Conservation (phyloP, 2,329 filamentous ascomycete genomes). For the Triangularia verruculosa region DNA sequence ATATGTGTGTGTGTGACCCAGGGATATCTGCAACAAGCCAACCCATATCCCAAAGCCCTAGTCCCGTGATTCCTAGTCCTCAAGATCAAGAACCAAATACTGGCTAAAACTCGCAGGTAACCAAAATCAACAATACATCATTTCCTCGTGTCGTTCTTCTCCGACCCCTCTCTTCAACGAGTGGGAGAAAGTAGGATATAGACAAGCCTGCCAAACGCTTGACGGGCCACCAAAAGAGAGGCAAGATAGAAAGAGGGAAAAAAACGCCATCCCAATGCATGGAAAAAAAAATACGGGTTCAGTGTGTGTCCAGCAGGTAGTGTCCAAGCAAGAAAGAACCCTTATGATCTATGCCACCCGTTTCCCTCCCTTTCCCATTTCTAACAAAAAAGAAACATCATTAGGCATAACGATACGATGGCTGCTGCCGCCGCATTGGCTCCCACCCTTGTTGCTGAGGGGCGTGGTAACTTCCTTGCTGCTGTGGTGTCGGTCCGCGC, state of each 20-base stretch:
- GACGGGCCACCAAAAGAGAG: background rate
- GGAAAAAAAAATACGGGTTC: background rate
- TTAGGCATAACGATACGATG: constrained; percentile 27
- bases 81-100: background rate
- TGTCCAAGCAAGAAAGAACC: background rate
- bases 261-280: background rate
- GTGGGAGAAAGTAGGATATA: background rate
- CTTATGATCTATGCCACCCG: background rate
- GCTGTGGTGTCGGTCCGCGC: constrained; percentile 11
- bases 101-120: too few species aligned
- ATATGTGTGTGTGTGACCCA: background rate
- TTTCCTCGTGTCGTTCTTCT: background rate
- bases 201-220: background rate
- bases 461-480: background rate
- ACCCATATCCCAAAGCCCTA: background rate
- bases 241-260: background rate
- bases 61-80: background rate
- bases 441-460: constrained; percentile 16
- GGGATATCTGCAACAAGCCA: background rate
- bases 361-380: background rate
- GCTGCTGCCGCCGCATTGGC: constrained; percentile 21
- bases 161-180: background rate
- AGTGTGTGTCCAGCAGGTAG: background rate
- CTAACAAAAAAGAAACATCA: background rate
- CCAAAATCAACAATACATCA: background rate